Base-by-base conservation (phyloP, 164 flowering plant species). In the Tetracentron sinense region DNA sequence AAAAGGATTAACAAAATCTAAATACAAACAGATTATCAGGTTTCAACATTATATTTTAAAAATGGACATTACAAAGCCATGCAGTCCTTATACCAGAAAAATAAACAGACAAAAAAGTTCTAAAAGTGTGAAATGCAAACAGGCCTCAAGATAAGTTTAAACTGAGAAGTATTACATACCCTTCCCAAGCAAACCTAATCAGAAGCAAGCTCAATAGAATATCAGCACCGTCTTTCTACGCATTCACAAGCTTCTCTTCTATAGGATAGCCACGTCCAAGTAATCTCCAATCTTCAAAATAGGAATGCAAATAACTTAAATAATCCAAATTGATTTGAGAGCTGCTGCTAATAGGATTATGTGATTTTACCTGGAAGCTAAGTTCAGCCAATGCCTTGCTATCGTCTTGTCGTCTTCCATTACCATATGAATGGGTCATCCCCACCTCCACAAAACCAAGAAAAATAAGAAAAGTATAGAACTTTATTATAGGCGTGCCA, bases 261-360 rank as follows among this genome's bases (percentile, higher is more conserved):
- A 88, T 31, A 82, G 38, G 51, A 91, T 91, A 0, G 96, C 92
- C 60, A 94, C 98, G 53, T 91, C 97, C 87, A 94, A 78, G 85
- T 94, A 94, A 74, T 94, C 98, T 62, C 97, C 98, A 56, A 86
- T 94, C 98, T 90, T 70, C 72, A 66, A 3, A 61, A 26, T 20
- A 58, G 42, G 4, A 44, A 28, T 57, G 31, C 22, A 22, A 1
- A 1, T n/a, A 66, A 5, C 16, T 48, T 11, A 31, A 29, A 25
- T 16, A 38, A 0, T 16, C 42, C 26, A 48, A 49, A 22, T 54
- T 26, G 6, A 6, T 56, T 15, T 4, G 3, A 12, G 17, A 47
- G n/a, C 21, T 60, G 25, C 17, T n/a, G 5, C 19, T 25, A 27
- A n/a, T 10, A 27, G 5, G 25, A 28, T 1, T 10, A 19, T 55